Conservation (phyloP, 768 basidiomycete genomes). For the Crepidotus variabilis region DNA sequence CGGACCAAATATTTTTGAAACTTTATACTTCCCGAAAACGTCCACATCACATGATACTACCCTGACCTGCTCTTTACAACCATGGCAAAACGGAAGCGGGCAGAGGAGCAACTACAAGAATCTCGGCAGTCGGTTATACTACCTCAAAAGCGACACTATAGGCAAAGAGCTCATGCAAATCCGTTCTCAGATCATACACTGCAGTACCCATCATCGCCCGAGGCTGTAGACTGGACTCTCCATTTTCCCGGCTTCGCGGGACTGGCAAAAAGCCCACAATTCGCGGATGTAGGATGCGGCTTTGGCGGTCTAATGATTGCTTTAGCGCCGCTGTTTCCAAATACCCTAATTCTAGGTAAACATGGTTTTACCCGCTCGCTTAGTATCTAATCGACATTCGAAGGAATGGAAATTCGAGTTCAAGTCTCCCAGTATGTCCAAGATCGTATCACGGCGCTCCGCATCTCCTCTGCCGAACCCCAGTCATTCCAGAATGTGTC, state of each 20-base stretch:
- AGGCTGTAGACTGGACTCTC: conserved; percentile 71
- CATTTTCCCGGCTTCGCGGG: conserved; percentile 75
- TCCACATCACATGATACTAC: conserved; percentile 23
- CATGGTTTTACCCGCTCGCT: conserved; percentile 4
- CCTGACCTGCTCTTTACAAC: conserved; percentile 7
- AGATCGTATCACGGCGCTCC: conserved; percentile 90
- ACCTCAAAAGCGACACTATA: conserved; percentile 80
- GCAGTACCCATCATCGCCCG: conserved; percentile 79
- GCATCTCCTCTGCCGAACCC: conserved; percentile 47
- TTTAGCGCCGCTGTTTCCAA: conserved; percentile 87
- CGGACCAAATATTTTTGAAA: conserved; percentile 8
- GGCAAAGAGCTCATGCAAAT: conserved; percentile 82
- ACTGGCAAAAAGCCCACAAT: conserved; percentile 73
- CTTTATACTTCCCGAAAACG: conserved; percentile 18
- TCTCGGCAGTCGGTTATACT: conserved; percentile 24
- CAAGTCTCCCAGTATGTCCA: conserved; percentile 96
- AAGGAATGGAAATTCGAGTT: conserved; percentile 96
- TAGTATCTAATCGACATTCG: conserved; percentile 1
- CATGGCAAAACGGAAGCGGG: conserved; percentile 27
- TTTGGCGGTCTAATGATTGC: conserved; percentile 92
- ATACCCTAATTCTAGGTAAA: conserved; percentile 90
- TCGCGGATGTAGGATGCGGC: conserved; percentile 96
- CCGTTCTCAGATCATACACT: conserved; percentile 87
- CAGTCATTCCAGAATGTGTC: conserved; percentile 81
- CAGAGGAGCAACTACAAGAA: conserved; percentile 10